A percentile compares a stretch with the other conserved stretches of the same genome.
Evolutionary conservation across 2,329 filamentous ascomycete genomes (phyloP).

Genomic region (Blastomyces silverae): DNA sequence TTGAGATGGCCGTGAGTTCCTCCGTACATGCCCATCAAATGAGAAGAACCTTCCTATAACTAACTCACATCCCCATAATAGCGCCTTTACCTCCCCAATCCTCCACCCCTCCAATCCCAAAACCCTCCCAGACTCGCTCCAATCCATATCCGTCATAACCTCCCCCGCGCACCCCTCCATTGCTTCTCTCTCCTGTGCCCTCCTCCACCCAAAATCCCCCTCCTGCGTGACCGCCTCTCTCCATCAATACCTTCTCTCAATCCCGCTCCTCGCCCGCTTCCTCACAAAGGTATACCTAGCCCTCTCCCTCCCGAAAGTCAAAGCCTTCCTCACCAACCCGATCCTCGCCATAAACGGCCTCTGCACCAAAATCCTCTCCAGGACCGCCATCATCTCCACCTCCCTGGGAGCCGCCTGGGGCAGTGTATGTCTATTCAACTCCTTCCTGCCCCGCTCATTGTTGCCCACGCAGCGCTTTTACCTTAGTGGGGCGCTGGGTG

Average conservation of each 20-base stretch:
- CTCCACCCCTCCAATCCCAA: constrained; percentile 66
- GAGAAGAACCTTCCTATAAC: not conserved
- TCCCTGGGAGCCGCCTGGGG: constrained; percentile 85
- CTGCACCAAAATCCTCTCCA: constrained; percentile 61
- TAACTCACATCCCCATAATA: constrained; percentile 31
- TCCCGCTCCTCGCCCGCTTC: constrained; percentile 70
- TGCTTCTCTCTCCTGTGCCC: constrained; percentile 75
- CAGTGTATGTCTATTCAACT: constrained; percentile 81
- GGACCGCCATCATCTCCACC: constrained; percentile 71
- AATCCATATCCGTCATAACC: constrained; percentile 70
- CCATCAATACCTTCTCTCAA: constrained; percentile 77
- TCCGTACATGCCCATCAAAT: not conserved
- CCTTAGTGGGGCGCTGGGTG: constrained; percentile 76
- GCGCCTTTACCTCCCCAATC: constrained; percentile 74
- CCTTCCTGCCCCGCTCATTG: constrained; percentile 63
- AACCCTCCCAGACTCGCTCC: constrained; percentile 53
- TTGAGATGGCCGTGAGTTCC: constrained; percentile 73
- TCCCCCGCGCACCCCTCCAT: constrained; percentile 82
- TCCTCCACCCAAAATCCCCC: constrained; percentile 79
- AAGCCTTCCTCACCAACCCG: constrained; percentile 62
- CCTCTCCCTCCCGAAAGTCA: constrained; percentile 63
- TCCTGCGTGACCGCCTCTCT: constrained; percentile 83
- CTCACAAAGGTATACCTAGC: constrained; percentile 58
- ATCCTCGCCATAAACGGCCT: constrained; percentile 60
- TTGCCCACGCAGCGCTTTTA: constrained; percentile 83